Conservation (phyloP, 1,284 basidiomycete genomes). For the Mycosarcoma maydis region DNA sequence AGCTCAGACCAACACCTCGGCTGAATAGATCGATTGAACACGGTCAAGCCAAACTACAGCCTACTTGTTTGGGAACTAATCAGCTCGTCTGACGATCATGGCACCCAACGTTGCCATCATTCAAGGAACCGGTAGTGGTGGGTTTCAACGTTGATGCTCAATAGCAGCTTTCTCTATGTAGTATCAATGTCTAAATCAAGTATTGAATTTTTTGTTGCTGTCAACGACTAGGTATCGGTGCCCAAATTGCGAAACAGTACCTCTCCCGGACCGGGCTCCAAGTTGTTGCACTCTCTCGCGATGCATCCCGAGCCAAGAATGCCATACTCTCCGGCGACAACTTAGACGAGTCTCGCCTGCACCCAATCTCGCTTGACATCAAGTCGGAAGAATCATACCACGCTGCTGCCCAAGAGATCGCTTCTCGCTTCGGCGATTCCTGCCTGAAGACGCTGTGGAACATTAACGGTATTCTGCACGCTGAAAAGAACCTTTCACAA, state of each 20-base stretch:
- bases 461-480: slow-evolving; percentile 70
- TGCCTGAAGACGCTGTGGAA: slow-evolving; percentile 69
- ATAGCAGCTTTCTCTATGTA: no score
- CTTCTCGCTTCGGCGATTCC: slow-evolving; percentile 67
- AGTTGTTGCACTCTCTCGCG: slow-evolving; percentile 69
- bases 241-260: slow-evolving; percentile 52
- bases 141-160: background rate
- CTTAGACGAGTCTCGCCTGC: slow-evolving; percentile 63
- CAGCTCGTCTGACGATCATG: slow-evolving; percentile 8
- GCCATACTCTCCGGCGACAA: slow-evolving; percentile 58
- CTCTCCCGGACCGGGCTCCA: slow-evolving; percentile 68
- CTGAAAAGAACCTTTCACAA: slow-evolving; percentile 73
- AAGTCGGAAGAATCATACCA: slow-evolving; percentile 67
- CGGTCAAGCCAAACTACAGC: no score
- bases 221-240: slow-evolving; percentile 47
- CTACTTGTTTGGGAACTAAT: no score
- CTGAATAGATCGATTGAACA: background rate
- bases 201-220: no score
- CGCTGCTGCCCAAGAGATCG: slow-evolving; percentile 66
- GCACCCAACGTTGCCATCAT: slow-evolving; percentile 58
- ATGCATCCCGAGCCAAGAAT: slow-evolving; percentile 60
- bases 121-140: slow-evolving; percentile 52
- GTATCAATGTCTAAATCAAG: no score
- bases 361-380: slow-evolving; percentile 68
- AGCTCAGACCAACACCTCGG: background rate